Conservation (phyloP, 768 basidiomycete species). For the Auriculariales sp. region DNA sequence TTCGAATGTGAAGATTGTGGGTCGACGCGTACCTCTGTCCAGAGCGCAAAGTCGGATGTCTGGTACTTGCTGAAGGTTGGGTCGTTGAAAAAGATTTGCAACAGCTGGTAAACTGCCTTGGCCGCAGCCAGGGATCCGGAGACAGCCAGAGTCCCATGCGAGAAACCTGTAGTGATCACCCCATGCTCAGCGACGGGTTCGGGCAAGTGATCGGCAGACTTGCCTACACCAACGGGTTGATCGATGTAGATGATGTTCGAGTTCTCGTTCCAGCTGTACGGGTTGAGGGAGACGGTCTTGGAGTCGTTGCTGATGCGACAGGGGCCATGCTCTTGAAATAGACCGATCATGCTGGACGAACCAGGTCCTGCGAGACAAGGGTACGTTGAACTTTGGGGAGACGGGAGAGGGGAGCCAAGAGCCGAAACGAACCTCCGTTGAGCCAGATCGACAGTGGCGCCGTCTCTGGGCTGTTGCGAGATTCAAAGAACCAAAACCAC, state of each 20-base stretch:
- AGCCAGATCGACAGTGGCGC: constrained; percentile 57
- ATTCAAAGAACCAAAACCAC: constrained; percentile 61
- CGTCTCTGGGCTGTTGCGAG: constrained; percentile 42
- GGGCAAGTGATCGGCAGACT: neutral
- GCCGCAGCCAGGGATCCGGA: constrained; percentile 41
- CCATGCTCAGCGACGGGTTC: too few species aligned
- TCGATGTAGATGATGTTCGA: constrained; percentile 46
- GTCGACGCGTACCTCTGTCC: constrained; percentile 42
- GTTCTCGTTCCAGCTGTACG: constrained; percentile 43
- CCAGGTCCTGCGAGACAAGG: constrained; percentile 24
- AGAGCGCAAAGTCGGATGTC: constrained; percentile 34
- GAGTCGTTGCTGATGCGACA: constrained; percentile 43
- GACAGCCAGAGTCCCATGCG: constrained; percentile 34
- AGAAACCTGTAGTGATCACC: constrained; percentile 41
- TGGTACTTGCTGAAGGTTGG: constrained; percentile 34
- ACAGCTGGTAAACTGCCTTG: constrained; percentile 27
- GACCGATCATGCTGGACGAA: constrained; percentile 48
- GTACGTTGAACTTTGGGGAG: neutral
- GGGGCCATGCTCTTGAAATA: constrained; percentile 57
- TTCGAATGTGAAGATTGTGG: neutral
- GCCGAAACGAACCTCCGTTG: constrained; percentile 29
- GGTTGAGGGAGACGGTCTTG: constrained; percentile 31
- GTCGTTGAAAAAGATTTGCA: constrained; percentile 49
- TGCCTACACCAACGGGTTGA: constrained; percentile 25
- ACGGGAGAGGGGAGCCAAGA: neutral